Percentiles rank a stretch among this genome's conserved stretches.
Evolutionary conservation across 2,329 filamentous ascomycete species (phyloP).

Genomic region (Clathrospora elynae): DNA sequence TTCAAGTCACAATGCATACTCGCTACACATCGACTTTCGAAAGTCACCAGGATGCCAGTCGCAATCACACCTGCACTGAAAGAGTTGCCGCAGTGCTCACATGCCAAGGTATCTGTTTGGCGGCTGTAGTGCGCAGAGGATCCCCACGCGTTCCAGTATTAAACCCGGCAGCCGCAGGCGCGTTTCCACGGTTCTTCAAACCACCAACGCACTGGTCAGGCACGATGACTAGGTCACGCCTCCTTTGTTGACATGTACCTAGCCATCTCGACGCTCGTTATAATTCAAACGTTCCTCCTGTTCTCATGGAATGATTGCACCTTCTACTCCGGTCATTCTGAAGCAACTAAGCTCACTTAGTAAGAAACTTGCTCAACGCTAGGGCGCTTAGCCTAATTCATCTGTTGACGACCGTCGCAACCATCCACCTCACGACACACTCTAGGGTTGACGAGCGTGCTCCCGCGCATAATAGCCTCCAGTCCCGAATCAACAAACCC

Average conservation of each 20-base stretch:
- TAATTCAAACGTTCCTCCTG: not conserved
- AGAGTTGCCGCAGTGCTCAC: constrained; percentile 12
- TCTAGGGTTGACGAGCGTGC: constrained; percentile 23
- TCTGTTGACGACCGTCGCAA: constrained; percentile 19
- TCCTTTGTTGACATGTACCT: not conserved
- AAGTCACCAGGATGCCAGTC: not conserved
- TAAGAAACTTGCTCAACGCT: constrained; percentile 32
- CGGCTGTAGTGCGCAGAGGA: constrained; percentile 11
- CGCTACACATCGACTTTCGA: constrained; percentile 1
- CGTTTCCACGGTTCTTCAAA: constrained; percentile 17
- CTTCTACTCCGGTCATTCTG: constrained; percentile 7
- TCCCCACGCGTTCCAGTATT: constrained; percentile 19
- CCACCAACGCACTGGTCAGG: constrained; percentile 7
- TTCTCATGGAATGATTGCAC: not conserved
- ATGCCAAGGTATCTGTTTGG: constrained; percentile 16
- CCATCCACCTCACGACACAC: constrained; percentile 27
- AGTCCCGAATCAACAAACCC: constrained; percentile 19
- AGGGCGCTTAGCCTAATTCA: constrained; percentile 25
- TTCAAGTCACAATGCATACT: not conserved
- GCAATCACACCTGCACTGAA: not conserved
- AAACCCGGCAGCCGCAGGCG: constrained; percentile 13
- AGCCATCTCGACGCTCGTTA: not conserved
- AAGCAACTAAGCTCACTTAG: constrained; percentile 20
- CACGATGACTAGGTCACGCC: constrained; percentile 6
- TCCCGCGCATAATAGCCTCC: constrained; percentile 26